These are phyloP conservation scores for Neofusicoccum ribis DNA, from an alignment of 2,329 filamentous ascomycete species.

Conservation along the genomic window DNA sequence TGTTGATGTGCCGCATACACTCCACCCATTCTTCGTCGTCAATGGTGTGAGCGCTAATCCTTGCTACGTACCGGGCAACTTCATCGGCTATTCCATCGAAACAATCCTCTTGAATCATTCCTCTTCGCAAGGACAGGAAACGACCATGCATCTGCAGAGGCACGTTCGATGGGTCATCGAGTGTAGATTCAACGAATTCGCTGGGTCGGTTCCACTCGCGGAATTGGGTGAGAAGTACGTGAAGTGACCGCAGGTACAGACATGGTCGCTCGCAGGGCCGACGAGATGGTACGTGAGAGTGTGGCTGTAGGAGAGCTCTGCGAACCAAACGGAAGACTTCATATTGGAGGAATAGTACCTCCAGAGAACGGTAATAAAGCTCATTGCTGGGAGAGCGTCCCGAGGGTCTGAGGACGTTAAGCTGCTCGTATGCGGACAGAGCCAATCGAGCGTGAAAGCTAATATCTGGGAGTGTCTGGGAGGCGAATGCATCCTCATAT, in stretches of 20 bases:
- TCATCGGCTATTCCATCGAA: not conserved
- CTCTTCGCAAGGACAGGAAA: not conserved
- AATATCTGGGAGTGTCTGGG: not conserved
- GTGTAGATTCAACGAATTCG: not conserved
- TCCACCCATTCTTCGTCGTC: constrained; percentile 12
- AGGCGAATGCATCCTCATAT: not conserved
- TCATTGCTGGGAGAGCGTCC: not conserved
- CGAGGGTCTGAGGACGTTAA: not conserved
- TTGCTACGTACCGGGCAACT: not conserved
- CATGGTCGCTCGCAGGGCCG: not conserved
- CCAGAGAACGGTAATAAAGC: not conserved
- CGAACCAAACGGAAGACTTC: constrained; percentile 6
- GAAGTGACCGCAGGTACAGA: not conserved
- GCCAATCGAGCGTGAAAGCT: not conserved
- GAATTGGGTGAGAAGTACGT: not conserved
- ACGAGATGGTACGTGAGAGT: not conserved
- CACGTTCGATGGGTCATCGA: not conserved
- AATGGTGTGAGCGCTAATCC: not conserved
- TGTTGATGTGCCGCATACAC: not conserved
- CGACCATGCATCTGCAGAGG: not conserved
- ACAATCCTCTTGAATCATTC: not conserved
- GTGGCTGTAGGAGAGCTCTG: not conserved
- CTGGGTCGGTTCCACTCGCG: not conserved
- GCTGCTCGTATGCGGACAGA: not conserved
- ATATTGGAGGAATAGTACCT: not conserved